These are phyloP conservation scores for Naganishia cerealis DNA, from an alignment of 1,284 basidiomycete species.

Conservation along the genomic window DNA sequence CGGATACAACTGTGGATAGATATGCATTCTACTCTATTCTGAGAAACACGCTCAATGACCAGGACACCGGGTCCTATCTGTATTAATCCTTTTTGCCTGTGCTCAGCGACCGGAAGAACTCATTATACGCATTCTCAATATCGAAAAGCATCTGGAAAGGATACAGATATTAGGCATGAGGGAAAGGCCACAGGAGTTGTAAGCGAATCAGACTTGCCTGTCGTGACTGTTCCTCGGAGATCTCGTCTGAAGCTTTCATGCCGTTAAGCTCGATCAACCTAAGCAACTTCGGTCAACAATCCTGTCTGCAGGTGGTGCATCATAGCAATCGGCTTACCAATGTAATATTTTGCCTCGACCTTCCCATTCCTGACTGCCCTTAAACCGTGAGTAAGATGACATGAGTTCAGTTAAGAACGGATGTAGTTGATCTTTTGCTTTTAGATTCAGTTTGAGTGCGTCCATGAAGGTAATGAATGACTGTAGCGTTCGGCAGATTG, in stretches of 20 bases:
- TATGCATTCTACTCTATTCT: not conserved
- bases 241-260: conserved; percentile 95
- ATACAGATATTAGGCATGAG: not conserved
- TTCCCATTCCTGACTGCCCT: conserved; percentile 90
- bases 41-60: not conserved
- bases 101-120: conserved; percentile 82
- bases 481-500: conserved; percentile 53
- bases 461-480: conserved; percentile 99
- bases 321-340: conserved; percentile 63
- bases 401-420: conserved; percentile 92
- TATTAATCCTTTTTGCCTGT: conserved; percentile 16
- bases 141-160: conserved; percentile 79
- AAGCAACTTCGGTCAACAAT: conserved; percentile 3
- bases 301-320: not conserved
- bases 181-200: not conserved
- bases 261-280: conserved; percentile 95
- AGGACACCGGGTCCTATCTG: not conserved
- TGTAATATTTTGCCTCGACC: conserved; percentile 87
- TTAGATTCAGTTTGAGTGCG: conserved; percentile 83
- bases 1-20: not conserved
- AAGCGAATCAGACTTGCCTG: conserved; percentile 62
- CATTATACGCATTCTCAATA: conserved; percentile 92
- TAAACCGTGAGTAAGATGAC: conserved; percentile 85
- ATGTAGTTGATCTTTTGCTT: conserved; percentile 95
- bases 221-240: conserved; percentile 90